These are phyloP conservation scores for Lactifluus hygrophoroides DNA, from an alignment of 768 basidiomycete species.

Conservation along the genomic window DNA sequence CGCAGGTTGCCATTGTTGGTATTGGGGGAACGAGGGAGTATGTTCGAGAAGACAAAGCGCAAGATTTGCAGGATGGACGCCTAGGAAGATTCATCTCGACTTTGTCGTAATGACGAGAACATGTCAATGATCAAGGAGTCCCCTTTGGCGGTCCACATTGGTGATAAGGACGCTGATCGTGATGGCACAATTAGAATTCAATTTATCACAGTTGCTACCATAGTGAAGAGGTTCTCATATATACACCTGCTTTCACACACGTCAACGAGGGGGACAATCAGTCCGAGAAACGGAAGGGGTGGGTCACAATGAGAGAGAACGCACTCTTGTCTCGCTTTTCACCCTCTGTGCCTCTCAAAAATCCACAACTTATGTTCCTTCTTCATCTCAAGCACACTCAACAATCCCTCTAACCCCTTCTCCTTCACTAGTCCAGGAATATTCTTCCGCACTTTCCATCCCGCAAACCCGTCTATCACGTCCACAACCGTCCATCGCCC, in stretches of 20 bases:
- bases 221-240: background rate
- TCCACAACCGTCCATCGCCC: constrained; percentile 38
- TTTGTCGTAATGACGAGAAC: no score
- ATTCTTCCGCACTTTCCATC: constrained; percentile 30
- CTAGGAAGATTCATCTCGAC: no score
- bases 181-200: background rate
- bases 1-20: no score
- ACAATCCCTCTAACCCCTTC: constrained; percentile 14
- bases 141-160: no score
- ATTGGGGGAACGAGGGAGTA: no score
- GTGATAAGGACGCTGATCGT: no score
- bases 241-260: background rate
- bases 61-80: no score
- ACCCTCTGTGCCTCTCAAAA: constrained; percentile 28
- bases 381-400: constrained; percentile 31
- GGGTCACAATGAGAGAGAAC: background rate
- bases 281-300: background rate
- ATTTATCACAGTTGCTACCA: background rate
- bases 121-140: no score
- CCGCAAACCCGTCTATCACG: constrained; percentile 37
- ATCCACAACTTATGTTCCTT: constrained; percentile 41
- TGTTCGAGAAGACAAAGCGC: no score
- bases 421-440: constrained; percentile 24
- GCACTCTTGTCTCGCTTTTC: no score
- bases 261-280: background rate